Conservation (phyloP, 129 eudicot genomes). For the Lactuca saligna region DNA sequence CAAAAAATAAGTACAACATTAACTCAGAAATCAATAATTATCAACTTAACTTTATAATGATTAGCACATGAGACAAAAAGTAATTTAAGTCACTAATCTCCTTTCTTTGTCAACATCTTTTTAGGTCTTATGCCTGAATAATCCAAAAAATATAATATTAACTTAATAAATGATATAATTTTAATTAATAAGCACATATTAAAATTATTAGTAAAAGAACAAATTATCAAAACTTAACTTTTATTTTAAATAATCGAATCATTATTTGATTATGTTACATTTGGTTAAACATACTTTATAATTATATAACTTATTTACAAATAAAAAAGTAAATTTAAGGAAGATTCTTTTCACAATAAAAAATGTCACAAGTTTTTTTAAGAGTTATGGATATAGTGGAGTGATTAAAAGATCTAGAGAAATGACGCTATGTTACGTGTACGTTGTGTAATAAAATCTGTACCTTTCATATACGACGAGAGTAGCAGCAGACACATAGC, state of each 20-base stretch:
- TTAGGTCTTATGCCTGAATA: conserved; percentile 2
- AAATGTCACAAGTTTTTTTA: background rate
- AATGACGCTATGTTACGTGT: conserved; percentile 7
- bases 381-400: conserved; percentile 4
- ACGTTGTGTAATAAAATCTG: background rate
- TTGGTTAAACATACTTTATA: background rate
- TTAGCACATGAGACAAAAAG: conserved; percentile 16
- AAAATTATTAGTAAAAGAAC: background rate
- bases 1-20: background rate
- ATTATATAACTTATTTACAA: too few relatives aligned
- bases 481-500: conserved; percentile 38
- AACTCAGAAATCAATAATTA: background rate
- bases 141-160: conserved; percentile 20
- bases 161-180: background rate
- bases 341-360: background rate
- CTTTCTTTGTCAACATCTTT: conserved; percentile 16
- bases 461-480: conserved; percentile 31
- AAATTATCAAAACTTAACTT: too few relatives aligned
- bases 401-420: conserved; percentile 26
- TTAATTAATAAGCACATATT: background rate
- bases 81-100: conserved; percentile 5
- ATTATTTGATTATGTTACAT: background rate
- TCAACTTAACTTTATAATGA: conserved; percentile 20
- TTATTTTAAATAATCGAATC: background rate
- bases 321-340: background rate